Conservation (phyloP, 2,329 filamentous ascomycete species). For the Chrysoporthe puriensis region DNA sequence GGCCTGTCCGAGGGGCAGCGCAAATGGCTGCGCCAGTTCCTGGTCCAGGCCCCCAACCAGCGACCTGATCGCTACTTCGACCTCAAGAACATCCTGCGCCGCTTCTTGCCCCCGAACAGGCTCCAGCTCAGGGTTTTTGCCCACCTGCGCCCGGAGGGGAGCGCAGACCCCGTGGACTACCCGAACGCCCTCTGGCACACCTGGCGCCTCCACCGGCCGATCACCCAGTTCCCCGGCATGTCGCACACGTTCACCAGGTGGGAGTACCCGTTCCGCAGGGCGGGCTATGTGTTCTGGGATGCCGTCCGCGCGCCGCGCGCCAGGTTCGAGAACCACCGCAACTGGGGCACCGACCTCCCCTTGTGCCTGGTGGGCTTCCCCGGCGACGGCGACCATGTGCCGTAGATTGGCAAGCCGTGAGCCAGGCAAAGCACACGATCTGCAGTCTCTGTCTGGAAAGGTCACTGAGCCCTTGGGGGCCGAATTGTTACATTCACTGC, state of each 20-base stretch:
- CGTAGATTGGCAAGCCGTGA: no score
- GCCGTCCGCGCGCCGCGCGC: not conserved
- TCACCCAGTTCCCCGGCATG: not conserved
- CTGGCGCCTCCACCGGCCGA: not conserved
- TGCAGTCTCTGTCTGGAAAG: no score
- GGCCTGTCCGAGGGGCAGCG: not conserved
- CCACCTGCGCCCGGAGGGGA: not conserved
- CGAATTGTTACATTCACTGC: no score
- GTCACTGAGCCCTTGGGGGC: no score
- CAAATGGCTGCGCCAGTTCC: not conserved
- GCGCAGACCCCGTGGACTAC: not conserved
- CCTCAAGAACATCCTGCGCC: not conserved
- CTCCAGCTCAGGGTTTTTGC: not conserved
- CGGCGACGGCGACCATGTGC: not conserved
- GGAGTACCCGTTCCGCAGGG: not conserved
- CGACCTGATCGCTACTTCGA: not conserved
- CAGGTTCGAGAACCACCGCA: not conserved
- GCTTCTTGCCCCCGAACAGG: not conserved
- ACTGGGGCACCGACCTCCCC: not conserved
- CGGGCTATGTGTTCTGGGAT: slow-evolving; percentile 1
- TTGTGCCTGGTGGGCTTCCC: not conserved
- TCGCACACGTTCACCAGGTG: not conserved
- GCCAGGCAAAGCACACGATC: no score
- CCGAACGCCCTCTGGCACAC: not conserved
- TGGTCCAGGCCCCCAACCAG: not conserved